phyloP scores from a whole-genome alignment of 208 protist species.

The Wallacemonas sp. region DNA sequence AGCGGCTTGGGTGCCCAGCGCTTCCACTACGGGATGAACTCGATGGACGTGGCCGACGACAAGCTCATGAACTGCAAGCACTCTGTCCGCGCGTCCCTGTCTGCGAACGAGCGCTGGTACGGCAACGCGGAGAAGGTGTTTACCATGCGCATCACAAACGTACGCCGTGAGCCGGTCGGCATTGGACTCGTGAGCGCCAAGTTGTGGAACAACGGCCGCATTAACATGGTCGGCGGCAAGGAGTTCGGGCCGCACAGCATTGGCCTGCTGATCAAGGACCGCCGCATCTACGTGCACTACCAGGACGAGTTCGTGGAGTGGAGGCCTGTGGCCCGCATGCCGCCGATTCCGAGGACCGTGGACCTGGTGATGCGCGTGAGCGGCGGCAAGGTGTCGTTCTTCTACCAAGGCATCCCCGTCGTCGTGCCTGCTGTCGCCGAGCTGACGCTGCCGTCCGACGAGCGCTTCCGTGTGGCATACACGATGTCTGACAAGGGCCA shows the following conservation, averaged over 20 bases:
- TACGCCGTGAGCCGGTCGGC: background rate
- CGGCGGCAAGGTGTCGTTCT: background rate
- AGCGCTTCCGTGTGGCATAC: background rate
- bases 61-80: background rate
- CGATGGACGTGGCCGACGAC: background rate
- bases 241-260: background rate
- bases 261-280: background rate
- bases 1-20: background rate
- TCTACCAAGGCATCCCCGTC: background rate
- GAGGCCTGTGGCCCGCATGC: background rate
- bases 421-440: background rate
- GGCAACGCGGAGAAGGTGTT: background rate
- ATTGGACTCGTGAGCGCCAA: background rate
- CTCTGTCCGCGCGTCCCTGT: background rate
- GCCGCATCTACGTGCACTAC: background rate
- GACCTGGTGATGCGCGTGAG: background rate
- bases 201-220: background rate
- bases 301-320: background rate
- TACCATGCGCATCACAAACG: background rate
- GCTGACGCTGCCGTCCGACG: background rate
- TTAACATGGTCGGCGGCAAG: background rate
- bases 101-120: background rate
- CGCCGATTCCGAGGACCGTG: background rate
- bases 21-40: background rate
- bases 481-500: background rate